A percentile compares a stretch with the other conserved stretches of the same genome.
Conservation (phyloP, 176 grass and related monocot genomes). For the Cocos nucifera region DNA sequence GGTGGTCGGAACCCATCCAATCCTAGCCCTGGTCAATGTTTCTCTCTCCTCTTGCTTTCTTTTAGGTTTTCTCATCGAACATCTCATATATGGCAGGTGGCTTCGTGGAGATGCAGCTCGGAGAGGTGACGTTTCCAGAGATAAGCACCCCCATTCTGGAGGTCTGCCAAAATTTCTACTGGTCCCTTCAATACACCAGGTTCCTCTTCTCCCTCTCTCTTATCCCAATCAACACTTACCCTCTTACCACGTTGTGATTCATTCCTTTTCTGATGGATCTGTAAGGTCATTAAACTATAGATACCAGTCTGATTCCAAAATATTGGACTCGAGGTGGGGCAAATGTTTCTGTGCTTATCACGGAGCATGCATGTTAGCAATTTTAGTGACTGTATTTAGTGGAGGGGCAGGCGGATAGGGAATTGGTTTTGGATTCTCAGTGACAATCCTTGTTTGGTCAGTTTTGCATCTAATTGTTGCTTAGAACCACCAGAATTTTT, state of each 20-base stretch:
- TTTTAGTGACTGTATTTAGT: too few relatives aligned
- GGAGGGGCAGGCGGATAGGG: too few relatives aligned
- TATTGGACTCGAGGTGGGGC: too few relatives aligned
- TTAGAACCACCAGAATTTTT: too few relatives aligned
- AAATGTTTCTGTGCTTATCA: too few relatives aligned
- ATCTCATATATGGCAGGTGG: slow-evolving; percentile 13
- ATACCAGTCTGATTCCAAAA: too few relatives aligned
- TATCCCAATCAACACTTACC: not conserved
- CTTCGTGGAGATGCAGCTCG: slow-evolving; percentile 63
- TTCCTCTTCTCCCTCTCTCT: not conserved
- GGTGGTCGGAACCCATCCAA: too few relatives aligned
- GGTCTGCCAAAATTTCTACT: slow-evolving; percentile 97
- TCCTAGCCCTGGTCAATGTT: too few relatives aligned
- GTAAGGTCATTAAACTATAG: not conserved
- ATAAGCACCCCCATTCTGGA: slow-evolving; percentile 68
- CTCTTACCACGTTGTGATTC: not conserved
- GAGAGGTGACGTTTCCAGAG: slow-evolving; percentile 92
- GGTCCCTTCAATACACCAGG: slow-evolving; percentile 79
- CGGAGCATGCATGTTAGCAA: too few relatives aligned
- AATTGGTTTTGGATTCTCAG: too few relatives aligned
- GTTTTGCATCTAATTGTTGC: too few relatives aligned
- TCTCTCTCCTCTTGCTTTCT: not conserved
- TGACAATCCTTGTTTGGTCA: too few relatives aligned
- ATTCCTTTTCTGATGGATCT: not conserved
- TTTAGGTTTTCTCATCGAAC: not conserved